Evolutionary conservation across 352 stramenopile genomes (phyloP).

Genomic region (Globisporangium irregulare): DNA sequence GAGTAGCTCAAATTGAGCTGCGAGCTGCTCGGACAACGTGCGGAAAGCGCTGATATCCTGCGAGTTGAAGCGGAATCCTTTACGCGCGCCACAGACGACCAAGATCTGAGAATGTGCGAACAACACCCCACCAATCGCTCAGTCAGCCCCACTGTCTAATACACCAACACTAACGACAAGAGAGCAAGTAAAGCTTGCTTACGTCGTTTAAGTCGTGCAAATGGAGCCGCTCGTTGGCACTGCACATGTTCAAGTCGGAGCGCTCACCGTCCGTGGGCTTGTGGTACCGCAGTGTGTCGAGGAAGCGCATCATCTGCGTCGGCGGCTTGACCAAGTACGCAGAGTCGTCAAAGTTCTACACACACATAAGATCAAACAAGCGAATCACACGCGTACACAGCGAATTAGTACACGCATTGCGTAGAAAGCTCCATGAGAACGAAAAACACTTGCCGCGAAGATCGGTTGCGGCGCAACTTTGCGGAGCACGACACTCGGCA

Average conservation of each 20-base stretch:
- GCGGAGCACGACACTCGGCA: conserved; percentile 56
- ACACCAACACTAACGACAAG: not conserved
- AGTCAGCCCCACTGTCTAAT: not conserved
- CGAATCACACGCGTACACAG: not conserved
- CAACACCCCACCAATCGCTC: not conserved
- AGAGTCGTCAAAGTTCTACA: conserved; percentile 71
- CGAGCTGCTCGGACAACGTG: conserved; percentile 44
- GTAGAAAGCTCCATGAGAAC: not conserved
- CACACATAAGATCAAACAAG: not conserved
- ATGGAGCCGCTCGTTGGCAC: conserved; percentile 64
- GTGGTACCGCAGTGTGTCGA: conserved; percentile 83
- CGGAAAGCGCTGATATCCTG: conserved; percentile 62
- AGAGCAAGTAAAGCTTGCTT: conserved; percentile 11
- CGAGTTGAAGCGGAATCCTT: conserved; percentile 78
- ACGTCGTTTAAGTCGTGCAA: conserved; percentile 80
- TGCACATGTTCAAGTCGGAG: conserved; percentile 64
- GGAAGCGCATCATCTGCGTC: conserved; percentile 79
- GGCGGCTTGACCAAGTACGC: conserved; percentile 66
- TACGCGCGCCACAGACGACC: conserved; percentile 66
- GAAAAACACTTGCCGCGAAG: conserved; percentile 48
- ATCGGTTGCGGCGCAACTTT: conserved; percentile 70
- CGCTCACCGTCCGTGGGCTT: conserved; percentile 76
- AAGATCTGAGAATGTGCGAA: conserved; percentile 41
- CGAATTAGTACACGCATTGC: not conserved
- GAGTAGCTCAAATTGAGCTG: conserved; percentile 45